Evolutionary conservation across 2,329 filamentous ascomycete species (phyloP).

Genomic region (Hypoxylon sp.): DNA sequence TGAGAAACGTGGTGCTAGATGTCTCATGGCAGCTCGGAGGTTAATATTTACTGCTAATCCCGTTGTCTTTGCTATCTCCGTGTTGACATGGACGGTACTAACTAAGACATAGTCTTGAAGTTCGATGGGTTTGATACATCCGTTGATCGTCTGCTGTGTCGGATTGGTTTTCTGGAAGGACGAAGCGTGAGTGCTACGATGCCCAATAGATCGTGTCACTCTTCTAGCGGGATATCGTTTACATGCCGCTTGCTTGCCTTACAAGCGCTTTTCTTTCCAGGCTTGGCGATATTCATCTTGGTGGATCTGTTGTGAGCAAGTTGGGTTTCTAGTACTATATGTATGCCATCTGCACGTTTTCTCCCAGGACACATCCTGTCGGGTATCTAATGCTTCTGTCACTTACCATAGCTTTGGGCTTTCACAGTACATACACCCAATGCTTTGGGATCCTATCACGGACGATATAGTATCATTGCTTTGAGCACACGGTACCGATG

Average conservation of each 20-base stretch:
- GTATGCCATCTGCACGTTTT: conserved; percentile 17
- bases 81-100: too few species aligned
- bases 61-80: too few species aligned
- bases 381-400: conserved; percentile 13
- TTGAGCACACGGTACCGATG: conserved; percentile 12
- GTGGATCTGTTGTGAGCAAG: conserved; percentile 13
- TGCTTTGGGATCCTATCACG: conserved; percentile 11
- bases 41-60: neutral
- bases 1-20: conserved; percentile 2
- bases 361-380: conserved; percentile 8
- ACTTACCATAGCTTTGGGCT: conserved; percentile 25
- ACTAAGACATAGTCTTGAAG: too few species aligned
- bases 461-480: neutral
- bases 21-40: conserved; percentile 4
- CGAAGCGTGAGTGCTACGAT: conserved; percentile 16
- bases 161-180: conserved; percentile 9
- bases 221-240: conserved; percentile 23
- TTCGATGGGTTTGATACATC: too few species aligned
- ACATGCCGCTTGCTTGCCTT: conserved; percentile 13
- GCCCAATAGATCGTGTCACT: conserved; percentile 26
- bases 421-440: conserved; percentile 8
- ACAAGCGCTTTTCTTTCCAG: conserved; percentile 4
- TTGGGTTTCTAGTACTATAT: conserved; percentile 24
- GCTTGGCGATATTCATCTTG: conserved; percentile 20
- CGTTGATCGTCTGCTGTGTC: conserved; percentile 7